A percentile compares a stretch with the other conserved stretches of the same genome.
Evolutionary conservation across 495 filamentous ascomycete genomes (phyloP).

Genomic region (Penicillium cosmopolitanum): DNA sequence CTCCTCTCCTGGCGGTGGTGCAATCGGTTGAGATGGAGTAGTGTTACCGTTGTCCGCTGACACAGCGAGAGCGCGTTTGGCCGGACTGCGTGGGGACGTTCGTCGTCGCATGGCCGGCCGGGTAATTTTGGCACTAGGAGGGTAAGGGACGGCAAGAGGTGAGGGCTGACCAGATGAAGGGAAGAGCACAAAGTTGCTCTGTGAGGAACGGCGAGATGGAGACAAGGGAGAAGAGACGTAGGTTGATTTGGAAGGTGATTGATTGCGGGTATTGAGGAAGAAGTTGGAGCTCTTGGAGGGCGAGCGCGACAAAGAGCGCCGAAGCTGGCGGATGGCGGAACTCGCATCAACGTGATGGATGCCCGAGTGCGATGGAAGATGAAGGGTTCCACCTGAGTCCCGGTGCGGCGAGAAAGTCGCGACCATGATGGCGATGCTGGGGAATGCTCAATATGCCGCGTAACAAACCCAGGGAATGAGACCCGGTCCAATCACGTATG

Average conservation of each 20-base stretch:
- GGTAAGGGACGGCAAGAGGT: constrained; percentile 57
- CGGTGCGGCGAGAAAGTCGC: constrained; percentile 58
- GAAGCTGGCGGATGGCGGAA: constrained; percentile 73
- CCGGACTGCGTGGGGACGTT: constrained; percentile 73
- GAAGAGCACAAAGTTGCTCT: constrained; percentile 51
- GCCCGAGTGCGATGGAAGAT: constrained; percentile 81
- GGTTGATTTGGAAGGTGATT: constrained; percentile 53
- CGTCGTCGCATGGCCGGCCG: constrained; percentile 56
- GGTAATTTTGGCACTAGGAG: constrained; percentile 52
- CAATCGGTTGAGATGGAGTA: constrained; percentile 44
- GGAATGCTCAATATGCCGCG: constrained; percentile 26
- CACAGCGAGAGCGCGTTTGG: constrained; percentile 72
- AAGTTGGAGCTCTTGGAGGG: constrained; percentile 78
- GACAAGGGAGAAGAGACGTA: constrained; percentile 57
- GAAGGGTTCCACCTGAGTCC: constrained; percentile 75
- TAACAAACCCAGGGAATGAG: constrained; percentile 26
- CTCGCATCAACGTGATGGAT: constrained; percentile 78
- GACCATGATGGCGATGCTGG: constrained; percentile 44
- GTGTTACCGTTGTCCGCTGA: constrained; percentile 73
- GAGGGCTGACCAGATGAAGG: constrained; percentile 52
- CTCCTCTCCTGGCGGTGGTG: constrained; percentile 55
- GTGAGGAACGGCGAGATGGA: constrained; percentile 49
- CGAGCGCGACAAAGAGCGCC: constrained; percentile 83
- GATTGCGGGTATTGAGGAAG: constrained; percentile 60
- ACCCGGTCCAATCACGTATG: constrained; percentile 11